These are phyloP conservation scores for Pseudocercospora pini-densiflorae DNA, from an alignment of 2,329 filamentous ascomycete species.

Conservation along the genomic window DNA sequence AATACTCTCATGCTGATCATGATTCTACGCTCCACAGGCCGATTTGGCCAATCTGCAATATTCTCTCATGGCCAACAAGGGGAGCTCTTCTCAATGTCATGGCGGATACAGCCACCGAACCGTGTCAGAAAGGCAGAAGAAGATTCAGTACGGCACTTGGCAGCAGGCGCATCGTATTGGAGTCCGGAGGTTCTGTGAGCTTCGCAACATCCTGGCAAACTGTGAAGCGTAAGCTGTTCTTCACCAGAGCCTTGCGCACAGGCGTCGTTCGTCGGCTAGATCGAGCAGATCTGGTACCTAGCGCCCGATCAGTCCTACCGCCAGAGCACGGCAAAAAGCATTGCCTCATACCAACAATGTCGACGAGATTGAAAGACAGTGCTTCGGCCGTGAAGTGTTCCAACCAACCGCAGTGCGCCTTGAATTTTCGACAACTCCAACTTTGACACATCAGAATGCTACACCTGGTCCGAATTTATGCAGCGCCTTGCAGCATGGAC, in stretches of 20 bases:
- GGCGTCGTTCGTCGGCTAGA: background rate
- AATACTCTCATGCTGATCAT: no score
- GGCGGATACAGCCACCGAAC: no score
- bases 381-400: background rate
- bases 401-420: background rate
- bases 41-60: no score
- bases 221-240: background rate
- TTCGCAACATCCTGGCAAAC: background rate
- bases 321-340: background rate
- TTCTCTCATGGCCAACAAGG: no score
- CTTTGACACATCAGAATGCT: background rate
- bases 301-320: background rate
- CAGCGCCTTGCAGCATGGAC: background rate
- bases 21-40: no score
- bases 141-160: no score
- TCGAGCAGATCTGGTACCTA: background rate
- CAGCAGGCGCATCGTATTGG: background rate
- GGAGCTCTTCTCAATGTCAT: no score
- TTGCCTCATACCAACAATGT: background rate
- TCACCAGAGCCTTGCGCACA: background rate
- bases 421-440: background rate
- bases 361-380: background rate
- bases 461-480: background rate
- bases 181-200: background rate
- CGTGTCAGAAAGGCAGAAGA: no score